Evolutionary conservation across 2,329 filamentous ascomycete genomes (phyloP).

Genomic region (Sphaerulina musiva): DNA sequence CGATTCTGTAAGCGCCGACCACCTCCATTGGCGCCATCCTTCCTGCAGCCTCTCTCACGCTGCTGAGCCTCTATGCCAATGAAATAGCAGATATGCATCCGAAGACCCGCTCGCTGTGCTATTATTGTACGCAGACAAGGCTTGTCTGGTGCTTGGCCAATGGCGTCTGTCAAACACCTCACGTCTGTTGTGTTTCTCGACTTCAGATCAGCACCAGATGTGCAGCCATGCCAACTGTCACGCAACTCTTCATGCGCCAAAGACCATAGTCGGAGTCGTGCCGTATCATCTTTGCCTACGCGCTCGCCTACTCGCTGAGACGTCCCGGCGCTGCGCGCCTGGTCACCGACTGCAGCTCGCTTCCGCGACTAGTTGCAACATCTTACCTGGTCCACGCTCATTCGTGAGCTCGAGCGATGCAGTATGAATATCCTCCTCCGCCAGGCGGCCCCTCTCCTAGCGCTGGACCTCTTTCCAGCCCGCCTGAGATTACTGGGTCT

Average conservation of each 20-base stretch:
- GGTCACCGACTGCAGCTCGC: slow-evolving; percentile 13
- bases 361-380: slow-evolving; percentile 15
- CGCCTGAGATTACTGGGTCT: slow-evolving; percentile 29
- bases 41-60: slow-evolving; percentile 9
- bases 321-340: slow-evolving; percentile 13
- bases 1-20: slow-evolving; percentile 4
- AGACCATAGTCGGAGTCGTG: slow-evolving; percentile 11
- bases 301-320: slow-evolving; percentile 22
- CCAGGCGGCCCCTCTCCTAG: slow-evolving; percentile 20
- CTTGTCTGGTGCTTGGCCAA: slow-evolving; percentile 13
- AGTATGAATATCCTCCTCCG: slow-evolving; percentile 29
- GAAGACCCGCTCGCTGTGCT: slow-evolving; percentile 5
- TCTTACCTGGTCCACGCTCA: slow-evolving; percentile 18
- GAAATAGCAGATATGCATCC: not conserved
- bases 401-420: slow-evolving; percentile 19
- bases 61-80: slow-evolving; percentile 4
- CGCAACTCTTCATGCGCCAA: slow-evolving; percentile 5
- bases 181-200: slow-evolving; percentile 7
- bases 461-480: slow-evolving; percentile 21
- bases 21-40: slow-evolving; percentile 3
- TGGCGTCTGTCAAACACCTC: slow-evolving; percentile 10
- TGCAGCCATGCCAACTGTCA: slow-evolving; percentile 12
- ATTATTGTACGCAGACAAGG: slow-evolving; percentile 9
- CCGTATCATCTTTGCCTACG: slow-evolving; percentile 14
- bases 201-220: slow-evolving; percentile 9